Percentiles rank a stretch among this genome's conserved stretches.
Conservation (phyloP, 1,284 basidiomycete species). For the Tilletia caries region DNA sequence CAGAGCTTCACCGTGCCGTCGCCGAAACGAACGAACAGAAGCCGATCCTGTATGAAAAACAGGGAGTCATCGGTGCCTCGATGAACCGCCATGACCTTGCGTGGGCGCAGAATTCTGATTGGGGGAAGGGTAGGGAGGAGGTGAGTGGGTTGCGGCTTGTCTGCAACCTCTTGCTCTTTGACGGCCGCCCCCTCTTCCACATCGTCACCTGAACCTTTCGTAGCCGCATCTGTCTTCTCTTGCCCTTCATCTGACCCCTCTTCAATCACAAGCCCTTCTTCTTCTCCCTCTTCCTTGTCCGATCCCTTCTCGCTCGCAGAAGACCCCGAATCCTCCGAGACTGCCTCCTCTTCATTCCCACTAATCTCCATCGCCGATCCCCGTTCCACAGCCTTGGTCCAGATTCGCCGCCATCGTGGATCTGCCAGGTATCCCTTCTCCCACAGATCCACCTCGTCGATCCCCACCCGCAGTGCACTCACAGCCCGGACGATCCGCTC, state of each 20-base stretch:
- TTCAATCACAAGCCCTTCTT: too few species aligned
- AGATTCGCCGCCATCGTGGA: background rate
- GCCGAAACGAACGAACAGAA: background rate
- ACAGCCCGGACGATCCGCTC: background rate
- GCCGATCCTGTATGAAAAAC: background rate
- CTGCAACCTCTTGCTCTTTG: too few species aligned
- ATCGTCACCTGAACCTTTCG: too few species aligned
- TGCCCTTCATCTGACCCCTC: too few species aligned
- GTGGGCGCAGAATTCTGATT: background rate
- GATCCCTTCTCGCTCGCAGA: too few species aligned
- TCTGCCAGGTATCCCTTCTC: background rate
- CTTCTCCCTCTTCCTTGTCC: too few species aligned
- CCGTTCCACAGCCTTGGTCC: background rate
- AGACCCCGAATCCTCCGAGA: too few species aligned
- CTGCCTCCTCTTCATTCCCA: too few species aligned
- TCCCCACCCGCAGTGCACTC: background rate
- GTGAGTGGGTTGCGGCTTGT: background rate
- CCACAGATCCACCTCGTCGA: background rate
- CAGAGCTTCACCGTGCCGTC: background rate
- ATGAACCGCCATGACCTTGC: background rate
- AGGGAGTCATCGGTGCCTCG: background rate
- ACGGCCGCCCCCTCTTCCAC: too few species aligned
- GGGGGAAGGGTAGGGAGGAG: background rate
- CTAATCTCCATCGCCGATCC: too few species aligned
- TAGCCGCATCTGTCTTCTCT: too few species aligned